A percentile compares a stretch with the other conserved stretches of the same genome.
phyloP scores from a whole-genome alignment of 148 eudicot species.

The Rhododendron molle region DNA sequence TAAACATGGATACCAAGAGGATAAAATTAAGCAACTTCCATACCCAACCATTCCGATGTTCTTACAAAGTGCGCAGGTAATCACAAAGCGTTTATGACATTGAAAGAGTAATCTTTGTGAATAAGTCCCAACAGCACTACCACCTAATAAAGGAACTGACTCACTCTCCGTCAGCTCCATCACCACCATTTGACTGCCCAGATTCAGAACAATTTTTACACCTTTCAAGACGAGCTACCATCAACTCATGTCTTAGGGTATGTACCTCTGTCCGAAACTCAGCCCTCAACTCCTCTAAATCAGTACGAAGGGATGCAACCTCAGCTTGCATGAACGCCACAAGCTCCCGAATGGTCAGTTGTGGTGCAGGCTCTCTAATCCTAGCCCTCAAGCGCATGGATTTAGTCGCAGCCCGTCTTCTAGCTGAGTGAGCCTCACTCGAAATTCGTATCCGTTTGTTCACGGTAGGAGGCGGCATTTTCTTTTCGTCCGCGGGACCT shows the following conservation, averaged over 20 bases:
- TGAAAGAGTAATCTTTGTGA: neutral
- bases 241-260: constrained; percentile 2
- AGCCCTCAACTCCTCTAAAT: neutral
- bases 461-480: neutral
- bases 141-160: neutral
- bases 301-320: neutral
- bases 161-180: neutral
- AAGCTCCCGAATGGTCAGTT: constrained; percentile 3
- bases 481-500: neutral
- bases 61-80: neutral
- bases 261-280: constrained; percentile 4
- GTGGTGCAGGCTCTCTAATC: constrained; percentile 5
- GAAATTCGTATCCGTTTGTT: constrained; percentile 1
- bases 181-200: neutral
- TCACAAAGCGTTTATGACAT: neutral
- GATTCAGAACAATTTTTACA: neutral
- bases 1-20: neutral
- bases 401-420: neutral
- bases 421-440: neutral
- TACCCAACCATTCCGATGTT: neutral
- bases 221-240: constrained; percentile 1
- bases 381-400: neutral
- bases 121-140: neutral
- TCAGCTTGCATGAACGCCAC: constrained; percentile 3
- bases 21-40: neutral